Evolutionary conservation across 2,329 filamentous ascomycete species (phyloP), one percentile per base, ranked within the genome.

Genomic region (Xylariales sp.): DNA sequence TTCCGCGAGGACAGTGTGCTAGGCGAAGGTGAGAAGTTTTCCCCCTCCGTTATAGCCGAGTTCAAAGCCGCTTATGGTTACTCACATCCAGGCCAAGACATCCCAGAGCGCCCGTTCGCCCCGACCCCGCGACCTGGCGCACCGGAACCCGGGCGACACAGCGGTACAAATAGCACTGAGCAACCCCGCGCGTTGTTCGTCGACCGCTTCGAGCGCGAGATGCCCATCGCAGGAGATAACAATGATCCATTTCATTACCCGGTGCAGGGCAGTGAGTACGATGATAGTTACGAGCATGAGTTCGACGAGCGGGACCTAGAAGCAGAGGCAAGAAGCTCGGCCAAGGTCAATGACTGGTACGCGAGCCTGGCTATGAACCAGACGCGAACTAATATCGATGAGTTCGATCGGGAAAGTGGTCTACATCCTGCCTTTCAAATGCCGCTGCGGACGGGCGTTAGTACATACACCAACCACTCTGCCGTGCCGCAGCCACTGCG

Each of bases 1-100:
- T 60, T 52, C 38, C 50, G 55, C 3, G 51, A 53, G 1, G 57
- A 57, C 34, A 58, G 51, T 32, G 29, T 57, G 20, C 36, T 44
- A 15, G 44, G 39, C 12, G 31, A 34, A 19, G 19, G 31, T 40
- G 20, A 24, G 9, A 18, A 5, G 37, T 24, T 27, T 31, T 12
- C 27, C 7, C 16, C 20, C n/a, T 10, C n/a, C n/a, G n/a, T n/a
- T n/a, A n/a, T n/a, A n/a, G n/a, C n/a, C n/a, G n/a, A n/a, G n/a
- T n/a, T n/a, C n/a, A n/a, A 29, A 39, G 18, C 31, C 9, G 12
- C 31, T 14, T 11, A 16, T 4, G 18, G 33, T 24, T 27, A 33
- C 16, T 35, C n/a, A 6, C 24, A 24, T 15, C 28, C n/a, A 16
- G 16, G 18, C 12, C 22, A 21, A 11, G 8, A 19, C 24, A 20